A percentile compares a stretch with the other conserved stretches of the same genome.
phyloP scores from a whole-genome alignment of 164 flowering plant species.

The Magnolia sinica region DNA sequence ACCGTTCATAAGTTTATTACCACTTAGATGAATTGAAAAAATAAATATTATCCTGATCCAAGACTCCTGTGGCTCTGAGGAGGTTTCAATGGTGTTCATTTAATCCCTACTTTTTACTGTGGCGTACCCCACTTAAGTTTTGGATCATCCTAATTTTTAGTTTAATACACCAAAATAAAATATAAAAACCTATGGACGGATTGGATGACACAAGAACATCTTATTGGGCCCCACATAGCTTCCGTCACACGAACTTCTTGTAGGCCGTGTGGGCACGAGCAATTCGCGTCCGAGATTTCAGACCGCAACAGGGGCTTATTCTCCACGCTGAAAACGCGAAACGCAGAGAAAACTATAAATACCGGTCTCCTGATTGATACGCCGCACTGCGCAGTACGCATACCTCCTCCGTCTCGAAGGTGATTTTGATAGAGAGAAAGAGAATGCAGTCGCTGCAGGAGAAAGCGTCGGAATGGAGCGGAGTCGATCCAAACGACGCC shows the following conservation, averaged over 20 bases:
- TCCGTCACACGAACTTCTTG: not conserved
- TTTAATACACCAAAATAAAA: too few relatives aligned
- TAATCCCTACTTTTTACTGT: too few relatives aligned
- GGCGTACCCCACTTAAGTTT: too few relatives aligned
- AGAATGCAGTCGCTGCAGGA: slow-evolving; percentile 75
- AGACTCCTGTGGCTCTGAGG: too few relatives aligned
- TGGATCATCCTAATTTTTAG: too few relatives aligned
- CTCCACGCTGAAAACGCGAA: not conserved
- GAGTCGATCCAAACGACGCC: slow-evolving; percentile 60
- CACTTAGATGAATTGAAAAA: too few relatives aligned
- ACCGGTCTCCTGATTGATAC: not conserved
- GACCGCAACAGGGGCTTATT: not conserved
- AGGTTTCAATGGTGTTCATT: too few relatives aligned
- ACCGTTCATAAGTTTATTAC: too few relatives aligned
- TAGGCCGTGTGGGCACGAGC: not conserved
- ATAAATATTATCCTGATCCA: too few relatives aligned
- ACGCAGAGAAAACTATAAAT: not conserved
- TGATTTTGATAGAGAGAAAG: not conserved
- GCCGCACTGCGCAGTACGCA: not conserved
- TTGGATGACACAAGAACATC: too few relatives aligned
- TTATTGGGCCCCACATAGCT: too few relatives aligned
- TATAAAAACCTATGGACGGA: too few relatives aligned
- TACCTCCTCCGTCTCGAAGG: not conserved
- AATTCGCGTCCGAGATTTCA: not conserved
- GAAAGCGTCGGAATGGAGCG: slow-evolving; percentile 90